Evolutionary conservation across 2,329 filamentous ascomycete species (phyloP), one percentile per base, ranked within the genome.

Genomic region (Dissoconium aciculare): DNA sequence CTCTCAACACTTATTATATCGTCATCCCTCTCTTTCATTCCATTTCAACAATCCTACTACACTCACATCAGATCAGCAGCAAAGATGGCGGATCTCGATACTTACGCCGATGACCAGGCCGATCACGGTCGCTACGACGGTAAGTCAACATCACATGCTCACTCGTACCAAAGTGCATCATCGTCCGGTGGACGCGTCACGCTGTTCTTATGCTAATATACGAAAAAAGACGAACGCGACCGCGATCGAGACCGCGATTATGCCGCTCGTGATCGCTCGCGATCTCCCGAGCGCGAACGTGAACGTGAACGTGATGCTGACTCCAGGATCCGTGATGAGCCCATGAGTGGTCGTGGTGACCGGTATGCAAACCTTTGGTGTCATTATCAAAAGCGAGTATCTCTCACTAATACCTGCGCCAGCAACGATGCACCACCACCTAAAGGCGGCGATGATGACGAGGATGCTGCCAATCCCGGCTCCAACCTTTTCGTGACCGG

Each of bases 401-500:
- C n/a, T n/a, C n/a, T n/a, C n/a, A 28, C 3, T 30, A 12, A 32
- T 39, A 45, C 23, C 45, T 33, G 15, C 3, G 2, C 21, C 12
- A 15, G 16, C 59, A 67, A 56, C 49, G 63, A 54, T 54, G 59
- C 59, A 27, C 58, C 60, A 24, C 54, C 58, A 41, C 52, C 58
- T 9, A 31, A 37, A 11, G 39, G 44, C 17, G 59, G 59, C 49
- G 54, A 54, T 40, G 57, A 59, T 31, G 82, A 71, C 27, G 67
- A 91, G 47, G 79, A 78, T 46, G 78, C 85, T 41, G 56, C 79
- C 53, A 98, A 98, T 63, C 80, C 84, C 40, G 89, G 89, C 47
- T 94, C 89, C 45, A 98, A 98, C 65, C 78, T 98, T 37, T 98
- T 98, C 58, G 89, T 98, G 44, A 98, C 89, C 41, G 89, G 89